Base-by-base conservation (phyloP, 768 basidiomycete genomes). In the Fistulinella prunicolor region DNA sequence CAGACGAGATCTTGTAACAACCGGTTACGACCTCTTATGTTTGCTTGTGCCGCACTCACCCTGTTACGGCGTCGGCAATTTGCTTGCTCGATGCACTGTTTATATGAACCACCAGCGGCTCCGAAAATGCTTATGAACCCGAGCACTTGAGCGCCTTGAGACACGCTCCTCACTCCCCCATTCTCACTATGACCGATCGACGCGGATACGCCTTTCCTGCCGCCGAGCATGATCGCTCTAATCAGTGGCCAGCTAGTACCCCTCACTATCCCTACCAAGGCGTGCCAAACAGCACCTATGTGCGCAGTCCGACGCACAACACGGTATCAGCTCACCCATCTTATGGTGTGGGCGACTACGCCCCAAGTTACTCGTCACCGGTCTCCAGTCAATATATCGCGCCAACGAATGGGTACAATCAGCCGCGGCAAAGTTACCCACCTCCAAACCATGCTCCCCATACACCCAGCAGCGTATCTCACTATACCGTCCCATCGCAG, bases 111-210 rank as follows among this genome's bases (percentile, higher is more conserved):
- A 34, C 38, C 50, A 55, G 63, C 63, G 67, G 65, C 26, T 38
- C 67, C 65, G 63, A 54, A 67, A 67, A 61, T 19, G 55, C 67
- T 49, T 67, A 67, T 67, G 67, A 67, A 67, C 65, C 65, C 47
- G 38, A 51, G 21, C 23, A 34, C 20, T 26, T 43, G 49, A 50
- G 44, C 53, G 23, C 50, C 28, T 46, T 46, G 29, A 20, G 37
- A 38, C 53, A 46, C 46, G 38, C 32, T 42, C 24, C 34, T 41
- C 36, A 29, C 34, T 42, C 47, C 45, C 44, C 43, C 50, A 39
- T 40, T 24, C 24, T 21, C 45, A 52, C 41, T 47, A 67, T 67
- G 65, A 32, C 59, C 39, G 59, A 67, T 42, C 58, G 67, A 34
- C 67, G 66, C 20, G 65, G 52, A 20, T 69, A 69, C 44, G 38